These are phyloP conservation scores for Escallonia herrerae DNA, from an alignment of 129 eudicot species.

Conservation along the genomic window DNA sequence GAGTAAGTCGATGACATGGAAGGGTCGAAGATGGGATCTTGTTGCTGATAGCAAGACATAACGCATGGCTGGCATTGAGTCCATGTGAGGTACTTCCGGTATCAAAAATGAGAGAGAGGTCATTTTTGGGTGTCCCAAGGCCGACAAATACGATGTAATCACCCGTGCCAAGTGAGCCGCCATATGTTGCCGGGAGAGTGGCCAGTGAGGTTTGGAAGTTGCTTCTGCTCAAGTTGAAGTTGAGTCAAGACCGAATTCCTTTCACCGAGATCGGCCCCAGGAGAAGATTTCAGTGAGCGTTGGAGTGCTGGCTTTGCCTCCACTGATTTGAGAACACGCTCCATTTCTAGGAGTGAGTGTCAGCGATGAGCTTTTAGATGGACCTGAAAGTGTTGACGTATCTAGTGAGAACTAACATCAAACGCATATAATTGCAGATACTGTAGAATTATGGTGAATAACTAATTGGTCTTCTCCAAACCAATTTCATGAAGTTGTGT, in stretches of 20 bases:
- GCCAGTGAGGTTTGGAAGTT: slow-evolving; percentile 20
- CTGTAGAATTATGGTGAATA: no score
- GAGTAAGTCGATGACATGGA: slow-evolving; percentile 45
- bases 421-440: no score
- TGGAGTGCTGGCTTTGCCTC: slow-evolving; percentile 22
- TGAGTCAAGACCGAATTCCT: slow-evolving; percentile 2
- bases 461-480: no score
- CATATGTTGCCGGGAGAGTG: slow-evolving; percentile 55
- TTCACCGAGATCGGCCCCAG: slow-evolving; percentile 34
- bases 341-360: slow-evolving; percentile 64
- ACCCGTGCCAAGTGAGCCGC: slow-evolving; percentile 47
- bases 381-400: no score
- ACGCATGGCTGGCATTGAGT: slow-evolving; percentile 83
- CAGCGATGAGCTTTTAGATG: slow-evolving; percentile 9
- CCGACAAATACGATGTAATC: slow-evolving; percentile 66
- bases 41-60: slow-evolving; percentile 45
- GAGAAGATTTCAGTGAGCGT: slow-evolving; percentile 30
- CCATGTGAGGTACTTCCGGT: slow-evolving; percentile 94
- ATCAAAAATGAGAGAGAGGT: slow-evolving; percentile 60
- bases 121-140: slow-evolving; percentile 64
- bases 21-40: slow-evolving; percentile 62
- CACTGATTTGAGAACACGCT: slow-evolving; percentile 42
- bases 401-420: no score
- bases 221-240: neutral
- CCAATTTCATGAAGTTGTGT: no score